Base-by-base conservation (phyloP, 176 grass and related monocot species). In the Avena atlantica region DNA sequence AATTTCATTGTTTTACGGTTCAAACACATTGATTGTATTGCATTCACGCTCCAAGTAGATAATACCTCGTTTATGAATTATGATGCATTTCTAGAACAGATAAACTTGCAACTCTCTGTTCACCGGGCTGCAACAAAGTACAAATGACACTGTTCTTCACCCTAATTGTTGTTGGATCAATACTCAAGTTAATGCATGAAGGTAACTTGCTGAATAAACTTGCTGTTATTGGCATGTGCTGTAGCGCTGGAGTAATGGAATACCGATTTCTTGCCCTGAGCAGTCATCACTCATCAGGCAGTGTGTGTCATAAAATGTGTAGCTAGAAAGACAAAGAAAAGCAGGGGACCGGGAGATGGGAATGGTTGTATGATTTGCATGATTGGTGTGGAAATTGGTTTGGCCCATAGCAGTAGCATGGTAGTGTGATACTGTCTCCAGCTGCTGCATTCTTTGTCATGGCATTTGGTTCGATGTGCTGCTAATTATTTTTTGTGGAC, bases 1-100 rank as follows among this genome's bases (percentile, higher is more conserved):
- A 82, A 88, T 91, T 45, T 52, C 78, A 88, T 88, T 91, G 78
- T 91, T 85, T 36, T 23, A 85, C 23, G 70, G 53, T 10, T 53
- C 25, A 6, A 16, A 12, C 40, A 80, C 80, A 80, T 74, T 68
- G 9, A 51, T 6, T 87, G 58, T 52, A 71, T 51, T 81, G 2
- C 71, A 60, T 77, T 87, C 4, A 6, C 10, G 52, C 42, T 56
- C 21, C 31, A 15, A 44, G 66, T 15, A 17, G 3, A 40, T 76
- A 48, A 69, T n/a, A 81, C 12, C 20, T 23, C 0, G 17, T 74
- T 62, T 4, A 31, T 15, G 2, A 9, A 62, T 44, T 57, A 23
- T 34, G 82, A 51, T 80, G 3, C 21, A 49, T 50, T 81, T 68
- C 34, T 53, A 57, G 5, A 67, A 49, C 31, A 9, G 9, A 40